Evolutionary conservation across 306 rosid species (phyloP), one percentile per base, ranked within the genome.

Genomic region (Castanea sativa): DNA sequence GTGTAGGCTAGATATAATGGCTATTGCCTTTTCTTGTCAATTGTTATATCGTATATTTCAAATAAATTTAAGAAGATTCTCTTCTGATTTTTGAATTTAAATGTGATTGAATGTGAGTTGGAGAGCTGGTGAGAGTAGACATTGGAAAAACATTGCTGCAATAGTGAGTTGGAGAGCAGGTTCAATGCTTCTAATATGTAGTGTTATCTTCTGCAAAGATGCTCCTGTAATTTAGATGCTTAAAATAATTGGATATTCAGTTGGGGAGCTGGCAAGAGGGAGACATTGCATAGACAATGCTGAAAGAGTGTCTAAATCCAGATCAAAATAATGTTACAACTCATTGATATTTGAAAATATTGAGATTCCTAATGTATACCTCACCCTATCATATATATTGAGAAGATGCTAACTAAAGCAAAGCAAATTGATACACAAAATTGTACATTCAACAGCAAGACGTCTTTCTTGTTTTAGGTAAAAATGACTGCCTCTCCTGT

Each of bases 51-150:
- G 0, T 49, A 49, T 49, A 2, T 3, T 49, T 1, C 10, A 49
- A 49, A 49, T 49, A 13, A 0, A 11, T 49, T 2, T 49, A 49
- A 2, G 53, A 49, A 49, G 5, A 3, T 49, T 0, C 15, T 49
- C 16, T 13, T 49, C 15, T 49, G 53, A 49, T 49, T 49, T 45
- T 13, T 10, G 15, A 49, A 49, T 49, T 49, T 49, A 49, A 49
- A 49, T 2, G 15, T 11, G 15, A 49, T 10, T 21, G 5, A 13
- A 49, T 49, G 0, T 12, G 53, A 49, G 53, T 49, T 80, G 78
- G 71, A 77, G 78, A 81, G 76, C 82, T 43, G 71, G 65, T 81
- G 55, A 11, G 32, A 43, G 35, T 71, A 75, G 75, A 74, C 81
- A 85, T 9, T 43, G 78, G 73, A 23, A 63, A 41, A 63, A 85